Percentiles rank a stretch among this genome's conserved stretches.
phyloP scores from a whole-genome alignment of 441 rosid species.

The Mallotus japonicus region DNA sequence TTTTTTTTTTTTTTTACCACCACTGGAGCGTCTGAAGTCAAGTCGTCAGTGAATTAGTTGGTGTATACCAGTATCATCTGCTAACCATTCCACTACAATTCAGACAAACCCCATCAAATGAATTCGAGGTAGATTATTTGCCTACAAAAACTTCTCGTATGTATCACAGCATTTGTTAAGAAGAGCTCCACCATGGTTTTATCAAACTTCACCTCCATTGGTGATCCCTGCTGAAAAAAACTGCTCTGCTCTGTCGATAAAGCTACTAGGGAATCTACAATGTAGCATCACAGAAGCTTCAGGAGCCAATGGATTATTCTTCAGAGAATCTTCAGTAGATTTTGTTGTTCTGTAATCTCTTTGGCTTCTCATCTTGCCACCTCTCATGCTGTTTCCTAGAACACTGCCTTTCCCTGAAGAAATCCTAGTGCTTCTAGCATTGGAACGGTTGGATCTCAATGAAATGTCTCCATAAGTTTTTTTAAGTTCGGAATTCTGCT shows the following conservation, averaged over 20 bases:
- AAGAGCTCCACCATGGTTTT: background rate
- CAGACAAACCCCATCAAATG: background rate
- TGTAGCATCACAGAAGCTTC: slow-evolving; percentile 49
- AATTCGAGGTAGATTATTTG: background rate
- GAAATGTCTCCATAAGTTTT: slow-evolving; percentile 44
- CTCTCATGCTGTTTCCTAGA: slow-evolving; percentile 38
- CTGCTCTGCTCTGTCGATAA: slow-evolving; percentile 60
- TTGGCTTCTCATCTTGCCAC: slow-evolving; percentile 52
- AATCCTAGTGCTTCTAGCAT: slow-evolving; percentile 32
- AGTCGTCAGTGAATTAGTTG: background rate
- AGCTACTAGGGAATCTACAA: slow-evolving; percentile 55
- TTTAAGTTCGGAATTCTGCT: slow-evolving; percentile 42
- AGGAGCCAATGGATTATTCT: slow-evolving; percentile 32
- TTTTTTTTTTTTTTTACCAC: background rate
- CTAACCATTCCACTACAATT: background rate
- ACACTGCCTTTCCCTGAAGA: slow-evolving; percentile 38
- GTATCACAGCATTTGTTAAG: background rate
- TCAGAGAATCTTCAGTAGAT: slow-evolving; percentile 43
- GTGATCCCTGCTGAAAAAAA: slow-evolving; percentile 51
- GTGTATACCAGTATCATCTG: background rate
- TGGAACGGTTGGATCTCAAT: slow-evolving; percentile 40
- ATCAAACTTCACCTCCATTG: slow-evolving; percentile 18
- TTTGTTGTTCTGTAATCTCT: slow-evolving; percentile 47
- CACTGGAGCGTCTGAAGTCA: background rate
- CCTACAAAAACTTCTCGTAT: background rate